Base-by-base conservation (phyloP, 495 filamentous ascomycete genomes). In the Neurospora sp. region DNA sequence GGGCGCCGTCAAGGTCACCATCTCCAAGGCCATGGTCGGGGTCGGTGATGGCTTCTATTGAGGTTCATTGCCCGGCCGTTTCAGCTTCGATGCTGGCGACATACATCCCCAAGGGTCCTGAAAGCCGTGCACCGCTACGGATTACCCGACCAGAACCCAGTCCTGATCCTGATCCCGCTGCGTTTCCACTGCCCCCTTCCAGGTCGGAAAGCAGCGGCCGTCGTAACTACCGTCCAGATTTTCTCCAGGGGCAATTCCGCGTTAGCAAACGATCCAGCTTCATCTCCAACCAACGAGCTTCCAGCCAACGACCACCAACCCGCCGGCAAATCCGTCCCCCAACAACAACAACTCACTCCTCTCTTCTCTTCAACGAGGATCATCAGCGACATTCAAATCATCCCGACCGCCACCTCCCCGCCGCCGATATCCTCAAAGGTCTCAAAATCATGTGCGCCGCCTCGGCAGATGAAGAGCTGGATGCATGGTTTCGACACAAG, bases 371-470 rank as follows among this genome's bases (percentile, higher is more conserved):
- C 5, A 82, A 84, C 40, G 75, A 75, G 11, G 75, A 80, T 39
- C 81, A 42, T 84, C 69, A 79, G 72, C 34, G 82, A 85, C 70
- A 76, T 76, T 62, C 54, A 0, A 19, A 66, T 15, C 54, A 66
- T 2, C 54, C 54, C 2, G 54, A 66, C 54, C 54, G 54, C 0
- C 28, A 66, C 3, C 54, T 66, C 31, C 54, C 28, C 6, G 54
- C 54, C 6, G 3, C 54, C 70, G 81, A 85, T 71, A 81, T 88
- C 31, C 80, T 87, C 59, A 82, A 80, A 45, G 86, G 86, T 1
- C 79, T 88, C 2, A 83, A 84, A 69, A 82, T 87, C 31, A 82
- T 84, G 13, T 83, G 84, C 54, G 82, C 82, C 1, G 86, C 86
- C 9, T 85, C 84, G 9, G 84, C 83, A 19, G 83, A 88, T 73